These are phyloP conservation scores for Cladosporium halotolerans DNA, from an alignment of 2,329 filamentous ascomycete genomes.

Conservation along the genomic window DNA sequence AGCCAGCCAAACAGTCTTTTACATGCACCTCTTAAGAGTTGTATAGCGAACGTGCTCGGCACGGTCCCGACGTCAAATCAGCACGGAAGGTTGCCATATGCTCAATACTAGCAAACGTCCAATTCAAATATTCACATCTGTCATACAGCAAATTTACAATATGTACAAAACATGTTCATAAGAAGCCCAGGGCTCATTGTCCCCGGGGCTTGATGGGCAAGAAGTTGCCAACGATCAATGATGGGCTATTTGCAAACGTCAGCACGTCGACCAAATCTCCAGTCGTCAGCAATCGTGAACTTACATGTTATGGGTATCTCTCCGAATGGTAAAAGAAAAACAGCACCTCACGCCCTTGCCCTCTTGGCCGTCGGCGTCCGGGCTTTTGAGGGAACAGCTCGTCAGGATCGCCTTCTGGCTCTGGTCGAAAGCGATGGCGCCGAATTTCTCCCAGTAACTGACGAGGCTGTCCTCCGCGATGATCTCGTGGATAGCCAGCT, in stretches of 20 bases:
- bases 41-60: no score
- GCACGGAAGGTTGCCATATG: no score
- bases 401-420: slow-evolving; percentile 93
- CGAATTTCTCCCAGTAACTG: slow-evolving; percentile 98
- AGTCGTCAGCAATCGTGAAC: slow-evolving; percentile 33
- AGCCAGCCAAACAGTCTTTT: no score
- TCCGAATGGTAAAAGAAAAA: slow-evolving; percentile 93
- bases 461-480: slow-evolving; percentile 91
- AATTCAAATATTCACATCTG: no score
- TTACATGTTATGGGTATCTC: slow-evolving; percentile 94
- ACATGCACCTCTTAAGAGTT: no score
- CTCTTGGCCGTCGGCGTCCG: slow-evolving; percentile 43
- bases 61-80: no score
- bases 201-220: slow-evolving; percentile 64
- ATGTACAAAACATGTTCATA: no score
- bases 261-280: slow-evolving; percentile 29
- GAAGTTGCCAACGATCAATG: slow-evolving; percentile 94
- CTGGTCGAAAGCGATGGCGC: slow-evolving; percentile 91
- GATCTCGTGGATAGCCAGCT: slow-evolving; percentile 91
- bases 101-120: no score
- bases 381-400: slow-evolving; percentile 83
- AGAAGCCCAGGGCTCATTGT: background rate
- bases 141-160: no score
- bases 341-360: slow-evolving; percentile 59
- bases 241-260: slow-evolving; percentile 55